Conservation (phyloP, 768 basidiomycete genomes). For the Pisolithus tinctorius region DNA sequence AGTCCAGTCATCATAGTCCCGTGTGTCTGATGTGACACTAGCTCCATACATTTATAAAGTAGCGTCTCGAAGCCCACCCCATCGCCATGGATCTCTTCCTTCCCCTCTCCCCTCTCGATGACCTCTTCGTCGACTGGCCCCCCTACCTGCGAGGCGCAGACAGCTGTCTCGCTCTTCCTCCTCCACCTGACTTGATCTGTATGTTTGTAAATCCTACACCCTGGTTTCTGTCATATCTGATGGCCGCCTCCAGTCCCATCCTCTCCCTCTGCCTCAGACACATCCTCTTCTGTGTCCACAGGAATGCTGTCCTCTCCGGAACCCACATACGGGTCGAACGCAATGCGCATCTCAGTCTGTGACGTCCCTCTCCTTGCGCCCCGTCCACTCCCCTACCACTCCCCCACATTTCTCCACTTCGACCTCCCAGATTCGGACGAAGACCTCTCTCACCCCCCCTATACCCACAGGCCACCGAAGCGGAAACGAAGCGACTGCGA, state of each 20-base stretch:
- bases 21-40: not conserved
- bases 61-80: not conserved
- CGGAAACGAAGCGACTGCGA: conserved; percentile 38
- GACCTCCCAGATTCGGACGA: conserved; percentile 62
- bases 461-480: conserved; percentile 48
- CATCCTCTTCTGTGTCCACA: conserved; percentile 22
- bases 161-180: not conserved
- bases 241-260: conserved; percentile 28
- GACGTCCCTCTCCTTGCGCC: conserved; percentile 65
- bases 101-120: conserved; percentile 19
- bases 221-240: conserved; percentile 1
- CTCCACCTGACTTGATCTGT: not conserved
- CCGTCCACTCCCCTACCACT: conserved; percentile 62
- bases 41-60: not conserved
- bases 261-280: conserved; percentile 34
- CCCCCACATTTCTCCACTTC: conserved; percentile 63
- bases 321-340: conserved; percentile 7
- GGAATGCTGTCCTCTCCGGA: conserved; percentile 21
- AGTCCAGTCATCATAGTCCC: not conserved
- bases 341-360: conserved; percentile 46
- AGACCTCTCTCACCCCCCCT: conserved; percentile 64
- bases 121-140: conserved; percentile 4
- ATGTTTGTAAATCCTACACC: not conserved
- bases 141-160: not conserved
- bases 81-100: not conserved